Conservation (phyloP, 805 yeast species). For the Candida piceae region DNA sequence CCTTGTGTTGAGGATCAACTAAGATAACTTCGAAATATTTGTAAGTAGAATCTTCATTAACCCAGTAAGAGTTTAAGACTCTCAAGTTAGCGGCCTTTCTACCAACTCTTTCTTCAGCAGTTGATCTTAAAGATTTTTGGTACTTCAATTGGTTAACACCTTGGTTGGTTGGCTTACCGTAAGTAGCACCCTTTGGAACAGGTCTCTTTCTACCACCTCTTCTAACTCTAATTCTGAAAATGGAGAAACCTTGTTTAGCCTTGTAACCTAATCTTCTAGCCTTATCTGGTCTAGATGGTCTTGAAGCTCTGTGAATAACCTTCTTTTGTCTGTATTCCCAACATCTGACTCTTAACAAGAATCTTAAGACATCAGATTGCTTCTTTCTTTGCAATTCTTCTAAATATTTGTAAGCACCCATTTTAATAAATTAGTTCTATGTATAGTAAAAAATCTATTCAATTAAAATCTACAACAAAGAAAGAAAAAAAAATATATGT, state of each 20-base stretch:
- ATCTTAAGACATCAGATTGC: slow-evolving; percentile 99
- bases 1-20: slow-evolving; percentile 97
- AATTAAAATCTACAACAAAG: too few relatives aligned
- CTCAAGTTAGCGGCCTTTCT: slow-evolving; percentile 98
- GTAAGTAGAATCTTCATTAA: slow-evolving; percentile 99
- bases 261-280: slow-evolving; percentile 99
- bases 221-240: slow-evolving; percentile 98
- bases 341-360: slow-evolving; percentile 99
- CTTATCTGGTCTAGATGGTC: slow-evolving; percentile 99
- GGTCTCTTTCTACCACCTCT: slow-evolving; percentile 99
- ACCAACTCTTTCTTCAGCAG: slow-evolving; percentile 99
- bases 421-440: slow-evolving; percentile 31
- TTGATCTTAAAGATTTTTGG: slow-evolving; percentile 96
- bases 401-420: slow-evolving; percentile 99
- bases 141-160: slow-evolving; percentile 99
- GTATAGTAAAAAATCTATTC: too few relatives aligned
- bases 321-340: slow-evolving; percentile 99
- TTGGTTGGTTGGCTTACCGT: slow-evolving; percentile 99
- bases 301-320: slow-evolving; percentile 97
- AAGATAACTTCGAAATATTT: slow-evolving; percentile 98
- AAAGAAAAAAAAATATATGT: not conserved
- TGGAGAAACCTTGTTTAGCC: slow-evolving; percentile 99
- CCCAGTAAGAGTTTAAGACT: slow-evolving; percentile 99
- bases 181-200: slow-evolving; percentile 99
- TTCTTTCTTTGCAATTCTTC: slow-evolving; percentile 99